Evolutionary conservation across 805 yeast species (phyloP), one percentile per base, ranked within the genome.

Genomic region (Saccharomycopsis selenospora): DNA sequence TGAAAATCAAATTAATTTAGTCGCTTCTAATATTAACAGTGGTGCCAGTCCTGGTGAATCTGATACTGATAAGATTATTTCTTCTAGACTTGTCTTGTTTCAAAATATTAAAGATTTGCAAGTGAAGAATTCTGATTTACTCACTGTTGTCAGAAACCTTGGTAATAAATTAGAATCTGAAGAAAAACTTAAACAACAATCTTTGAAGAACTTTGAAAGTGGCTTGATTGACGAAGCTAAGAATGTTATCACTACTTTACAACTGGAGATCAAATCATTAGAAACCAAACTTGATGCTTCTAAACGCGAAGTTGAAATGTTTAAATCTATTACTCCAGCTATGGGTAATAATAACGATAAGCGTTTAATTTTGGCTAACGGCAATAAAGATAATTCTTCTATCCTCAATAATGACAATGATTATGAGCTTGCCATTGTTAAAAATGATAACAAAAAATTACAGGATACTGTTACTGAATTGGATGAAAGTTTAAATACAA

Each of bases 61-160:
- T 2, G 96, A 87, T 59, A 81, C 95, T 0, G 91, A 84, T 56
- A 61, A 59, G 27, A 61, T 89, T 33, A 86, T 91, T 22, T 71
- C 88, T 7, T 83, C 84, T 47, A 72, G 95, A 51, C 67, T 93
- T 38, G 80, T 87, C 0, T 74, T 78, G 6, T 91, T 90, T 65
- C 75, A 73, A 40, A 75, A 74, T 57, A 72, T 85, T 11, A 68
- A 73, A 10, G 95, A 85, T 43, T 67, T 91, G 45, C 85, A 87
- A 57, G 67, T 73, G 45, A 85, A 80, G 62, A 91, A 91, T 59
- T 78, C 81, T 55, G 85, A 87, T 46, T 70, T 91, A 24, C 65
- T 89, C 29, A 67, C 71, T 30, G 77, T 85, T 2, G 78, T 85
- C 1, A 74, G 98, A 53, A 77, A 76, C 45, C 68, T 91, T 14